Base-by-base conservation (phyloP, 805 yeast genomes). In the Wickerhamiella kazuoi region DNA sequence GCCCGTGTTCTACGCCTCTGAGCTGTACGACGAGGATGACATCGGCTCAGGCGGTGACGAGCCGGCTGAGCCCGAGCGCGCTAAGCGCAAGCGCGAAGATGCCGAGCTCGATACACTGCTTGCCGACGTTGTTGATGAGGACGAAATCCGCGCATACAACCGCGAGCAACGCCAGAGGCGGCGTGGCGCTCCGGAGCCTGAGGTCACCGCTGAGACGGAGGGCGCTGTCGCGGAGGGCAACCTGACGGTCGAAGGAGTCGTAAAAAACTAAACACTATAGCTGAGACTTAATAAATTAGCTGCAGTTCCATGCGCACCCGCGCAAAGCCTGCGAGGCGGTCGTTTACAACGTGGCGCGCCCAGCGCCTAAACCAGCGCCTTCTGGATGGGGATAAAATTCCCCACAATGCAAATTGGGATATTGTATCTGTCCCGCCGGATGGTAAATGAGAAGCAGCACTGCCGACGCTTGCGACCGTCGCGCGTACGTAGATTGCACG, bases 351-450 rank as follows among this genome's bases (percentile, higher is more conserved):
- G n/a, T n/a, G n/a, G n/a, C n/a, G n/a, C n/a, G n/a, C n/a, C n/a
- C n/a, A n/a, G n/a, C n/a, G n/a, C n/a, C n/a, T n/a, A n/a, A n/a
- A 23, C 26, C 24, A 21, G 35, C 26, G 35, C 21, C 21, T 33
- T 19, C n/a, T 33, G 35, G 26, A 33, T 76, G 5, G 96, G 97
- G 39, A 86, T 83, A 54, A 86, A 86, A 53, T 87, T 86, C 2
- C 97, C 97, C 14, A 87, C 93, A 33, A 86, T 87, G 59, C 95
- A 84, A 56, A 93, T 80, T 17, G 97, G 97, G 23, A 87, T 87
- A 51, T 87, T 87, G 56, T 87, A 87, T 44, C 93, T 61, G 55
- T 87, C 97, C 46, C 97, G 68, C 51, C 95, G 64, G 18, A 87
- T 83, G 0, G 97, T 87, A 57, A 87, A 87, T 52, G 93, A 79